Percentiles rank a stretch among this genome's conserved stretches.
phyloP scores from a whole-genome alignment of 2,329 filamentous ascomycete genomes.

The Daldinia eschscholtzii region DNA sequence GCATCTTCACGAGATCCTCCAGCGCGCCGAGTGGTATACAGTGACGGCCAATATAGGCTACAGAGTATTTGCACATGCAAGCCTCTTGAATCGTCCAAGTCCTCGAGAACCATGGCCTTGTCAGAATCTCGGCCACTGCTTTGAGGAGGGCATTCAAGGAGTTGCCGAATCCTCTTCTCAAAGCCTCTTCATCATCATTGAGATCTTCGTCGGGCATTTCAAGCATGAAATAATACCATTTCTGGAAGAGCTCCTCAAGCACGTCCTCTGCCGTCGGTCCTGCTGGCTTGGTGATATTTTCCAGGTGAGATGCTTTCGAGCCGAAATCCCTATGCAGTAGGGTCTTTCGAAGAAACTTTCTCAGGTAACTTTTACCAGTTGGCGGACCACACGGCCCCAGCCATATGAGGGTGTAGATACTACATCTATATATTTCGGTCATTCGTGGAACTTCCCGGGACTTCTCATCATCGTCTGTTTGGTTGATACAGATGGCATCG shows the following conservation, averaged over 20 bases:
- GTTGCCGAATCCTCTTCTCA: constrained; percentile 31
- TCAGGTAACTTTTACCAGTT: too few species aligned
- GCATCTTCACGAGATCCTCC: too few species aligned
- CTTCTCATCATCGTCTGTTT: constrained; percentile 38
- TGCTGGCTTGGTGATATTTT: too few species aligned
- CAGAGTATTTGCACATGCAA: not conserved
- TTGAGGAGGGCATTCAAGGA: constrained; percentile 16
- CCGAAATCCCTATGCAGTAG: constrained; percentile 8
- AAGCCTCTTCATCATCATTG: too few species aligned
- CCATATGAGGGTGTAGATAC: constrained; percentile 37
- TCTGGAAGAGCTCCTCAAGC: too few species aligned
- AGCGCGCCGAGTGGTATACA: not conserved
- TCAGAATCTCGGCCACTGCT: constrained; percentile 11
- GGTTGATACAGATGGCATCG: constrained; percentile 47
- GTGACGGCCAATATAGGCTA: constrained; percentile 34
- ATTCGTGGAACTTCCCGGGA: constrained; percentile 39
- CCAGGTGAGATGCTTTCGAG: too few species aligned
- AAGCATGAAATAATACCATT: too few species aligned
- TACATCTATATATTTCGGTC: constrained; percentile 38
- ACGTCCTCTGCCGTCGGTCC: too few species aligned
- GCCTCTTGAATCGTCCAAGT: constrained; percentile 45
- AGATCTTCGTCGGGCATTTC: too few species aligned
- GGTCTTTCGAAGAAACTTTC: too few species aligned
- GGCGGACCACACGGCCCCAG: constrained; percentile 29
- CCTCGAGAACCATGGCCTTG: constrained; percentile 41